Percentiles rank a stretch among this genome's conserved stretches.
phyloP scores from a whole-genome alignment of 768 basidiomycete genomes.

The Phanerochaete sordida region DNA sequence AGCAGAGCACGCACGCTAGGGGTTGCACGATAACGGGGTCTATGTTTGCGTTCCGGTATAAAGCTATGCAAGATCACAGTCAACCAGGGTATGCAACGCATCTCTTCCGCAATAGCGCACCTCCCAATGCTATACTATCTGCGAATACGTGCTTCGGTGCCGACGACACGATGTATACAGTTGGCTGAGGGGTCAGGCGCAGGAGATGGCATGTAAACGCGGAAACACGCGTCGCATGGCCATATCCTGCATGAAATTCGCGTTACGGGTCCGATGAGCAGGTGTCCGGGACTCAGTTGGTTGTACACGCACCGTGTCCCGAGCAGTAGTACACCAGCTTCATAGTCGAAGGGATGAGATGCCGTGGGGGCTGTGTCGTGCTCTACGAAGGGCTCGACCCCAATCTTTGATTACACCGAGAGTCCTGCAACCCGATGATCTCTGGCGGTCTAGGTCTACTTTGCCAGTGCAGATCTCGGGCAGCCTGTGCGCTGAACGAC shows the following conservation, averaged over 20 bases:
- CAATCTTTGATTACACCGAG: not conserved
- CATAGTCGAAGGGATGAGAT: constrained; percentile 1
- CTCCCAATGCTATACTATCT: constrained; percentile 55
- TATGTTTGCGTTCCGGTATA: constrained; percentile 67
- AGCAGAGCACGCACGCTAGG: constrained; percentile 51
- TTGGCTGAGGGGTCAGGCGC: constrained; percentile 39
- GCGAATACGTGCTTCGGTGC: constrained; percentile 71
- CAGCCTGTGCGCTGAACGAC: too few species aligned
- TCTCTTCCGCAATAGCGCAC: constrained; percentile 11
- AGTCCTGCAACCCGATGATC: too few species aligned
- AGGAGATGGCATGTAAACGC: constrained; percentile 65
- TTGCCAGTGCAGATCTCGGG: too few species aligned
- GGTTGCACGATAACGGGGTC: constrained; percentile 83
- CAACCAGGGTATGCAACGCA: too few species aligned
- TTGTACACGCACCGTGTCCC: constrained; percentile 54
- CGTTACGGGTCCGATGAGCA: not conserved
- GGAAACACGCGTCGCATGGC: constrained; percentile 82
- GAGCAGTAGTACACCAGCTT: constrained; percentile 72
- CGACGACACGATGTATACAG: constrained; percentile 66
- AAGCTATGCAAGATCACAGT: too few species aligned
- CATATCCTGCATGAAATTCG: constrained; percentile 51
- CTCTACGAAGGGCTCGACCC: not conserved
- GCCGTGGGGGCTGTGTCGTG: not conserved
- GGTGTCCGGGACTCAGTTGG: not conserved
- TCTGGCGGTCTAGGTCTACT: too few species aligned